phyloP scores from a whole-genome alignment of 257 asterid genomes.

The Petunia secreta region DNA sequence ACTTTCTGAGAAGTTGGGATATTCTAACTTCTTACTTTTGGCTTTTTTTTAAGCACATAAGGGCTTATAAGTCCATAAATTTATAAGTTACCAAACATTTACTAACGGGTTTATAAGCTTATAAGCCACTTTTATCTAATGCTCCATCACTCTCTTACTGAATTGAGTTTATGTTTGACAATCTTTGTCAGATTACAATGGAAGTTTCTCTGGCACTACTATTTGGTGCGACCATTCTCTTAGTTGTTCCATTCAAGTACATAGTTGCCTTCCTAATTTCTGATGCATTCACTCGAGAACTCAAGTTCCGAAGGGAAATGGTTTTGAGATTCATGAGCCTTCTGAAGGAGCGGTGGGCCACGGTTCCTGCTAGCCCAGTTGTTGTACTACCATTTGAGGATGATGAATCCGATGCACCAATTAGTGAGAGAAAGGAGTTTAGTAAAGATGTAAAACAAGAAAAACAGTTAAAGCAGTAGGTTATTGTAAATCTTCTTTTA shows the following conservation, averaged over 20 bases:
- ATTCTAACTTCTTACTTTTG: too few relatives aligned
- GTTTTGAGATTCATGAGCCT: conserved; percentile 62
- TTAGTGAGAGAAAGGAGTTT: conserved; percentile 28
- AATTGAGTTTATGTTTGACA: not conserved
- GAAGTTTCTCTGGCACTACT: conserved; percentile 80
- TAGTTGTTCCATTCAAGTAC: conserved; percentile 82
- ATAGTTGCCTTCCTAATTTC: conserved; percentile 57
- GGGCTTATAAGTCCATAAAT: too few relatives aligned
- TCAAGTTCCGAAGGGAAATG: conserved; percentile 74
- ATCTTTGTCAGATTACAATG: conserved; percentile 61
- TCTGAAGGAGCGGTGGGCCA: conserved; percentile 86
- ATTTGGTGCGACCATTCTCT: conserved; percentile 58
- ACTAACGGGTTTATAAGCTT: too few relatives aligned
- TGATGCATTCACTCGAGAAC: conserved; percentile 92
- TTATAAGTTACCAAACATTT: too few relatives aligned
- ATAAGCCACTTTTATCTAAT: not conserved
- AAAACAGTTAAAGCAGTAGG: conserved; percentile 29
- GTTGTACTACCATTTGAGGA: conserved; percentile 73
- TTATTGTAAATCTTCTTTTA: conserved; percentile 21
- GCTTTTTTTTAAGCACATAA: too few relatives aligned
- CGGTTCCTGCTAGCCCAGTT: conserved; percentile 91
- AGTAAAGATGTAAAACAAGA: conserved; percentile 26
- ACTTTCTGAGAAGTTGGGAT: too few relatives aligned
- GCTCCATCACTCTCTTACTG: not conserved
- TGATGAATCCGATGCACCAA: conserved; percentile 39